phyloP scores from a whole-genome alignment of 805 yeast genomes.

The Naumovozyma castellii region DNA sequence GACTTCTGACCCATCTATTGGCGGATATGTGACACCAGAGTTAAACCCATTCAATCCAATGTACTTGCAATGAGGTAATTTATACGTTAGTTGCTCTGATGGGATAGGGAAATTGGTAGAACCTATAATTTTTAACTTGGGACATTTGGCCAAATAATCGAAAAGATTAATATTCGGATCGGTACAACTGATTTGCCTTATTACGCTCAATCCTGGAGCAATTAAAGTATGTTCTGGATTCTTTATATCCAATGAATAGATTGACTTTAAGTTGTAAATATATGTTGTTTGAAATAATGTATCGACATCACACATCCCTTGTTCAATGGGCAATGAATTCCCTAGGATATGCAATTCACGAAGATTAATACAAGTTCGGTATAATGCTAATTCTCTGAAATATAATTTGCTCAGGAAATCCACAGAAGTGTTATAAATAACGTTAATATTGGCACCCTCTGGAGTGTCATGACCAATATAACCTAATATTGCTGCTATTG shows the following conservation, averaged over 20 bases:
- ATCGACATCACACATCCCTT: slow-evolving; percentile 16
- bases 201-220: slow-evolving; percentile 11
- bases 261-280: slow-evolving; percentile 11
- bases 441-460: slow-evolving; percentile 11
- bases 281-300: slow-evolving; percentile 20
- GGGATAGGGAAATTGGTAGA: slow-evolving; percentile 15
- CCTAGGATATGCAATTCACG: slow-evolving; percentile 24
- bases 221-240: slow-evolving; percentile 8
- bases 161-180: slow-evolving; percentile 6
- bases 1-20: slow-evolving; percentile 16
- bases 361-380: slow-evolving; percentile 6
- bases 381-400: slow-evolving; percentile 15
- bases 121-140: slow-evolving; percentile 11
- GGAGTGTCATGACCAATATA: slow-evolving; percentile 7
- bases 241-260: slow-evolving; percentile 18
- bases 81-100: slow-evolving; percentile 4
- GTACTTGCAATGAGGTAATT: slow-evolving; percentile 17
- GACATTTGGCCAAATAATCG: slow-evolving; percentile 10
- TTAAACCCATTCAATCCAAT: slow-evolving; percentile 16
- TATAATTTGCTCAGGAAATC: slow-evolving; percentile 24
- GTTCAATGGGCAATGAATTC: slow-evolving; percentile 1
- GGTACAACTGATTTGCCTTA: slow-evolving; percentile 13
- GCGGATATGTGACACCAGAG: slow-evolving; percentile 10
- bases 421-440: slow-evolving; percentile 15
- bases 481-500: slow-evolving; percentile 9